Base-by-base conservation (phyloP, 805 yeast genomes). In the Candida ascalaphidarum region DNA sequence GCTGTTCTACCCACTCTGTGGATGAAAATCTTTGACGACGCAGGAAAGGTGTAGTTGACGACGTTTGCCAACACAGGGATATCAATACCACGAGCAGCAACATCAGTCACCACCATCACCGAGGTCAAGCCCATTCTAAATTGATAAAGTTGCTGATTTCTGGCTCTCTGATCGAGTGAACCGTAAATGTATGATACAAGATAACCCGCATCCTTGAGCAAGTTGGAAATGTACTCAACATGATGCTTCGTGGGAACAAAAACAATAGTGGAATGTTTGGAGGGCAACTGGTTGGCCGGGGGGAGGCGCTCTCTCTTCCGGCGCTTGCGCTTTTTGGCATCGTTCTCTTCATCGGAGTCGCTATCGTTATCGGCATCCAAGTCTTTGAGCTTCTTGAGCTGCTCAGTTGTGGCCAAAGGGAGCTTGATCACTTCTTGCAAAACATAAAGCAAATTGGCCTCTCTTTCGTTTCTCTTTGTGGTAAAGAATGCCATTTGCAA, bases 1-100 rank as follows among this genome's bases (percentile, higher is more conserved):
- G 98, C 99, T 25, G 99, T 92, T 70, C 99, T 79, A 55, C 99
- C 99, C 26, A 92, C 97, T 60, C 99, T 77, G 58, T 92, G 99
- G 31, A 92, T 73, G 55, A 92, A 92, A 34, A 89, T 81, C 55
- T 94, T 92, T 4, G 96, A 85, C 2, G 94, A 79, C 1, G 85
- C 81, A 8, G 97, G 97, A 35, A 92, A 65, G 1, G 95, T 76
- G 55, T 73, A 92, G 53, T 92, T 92, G 41, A 92, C 71, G 29
- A 92, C 99, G 48, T 94, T 88, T 5, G 97, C 95, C 48, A 92
- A 70, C 32, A 92, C 77, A 0, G 98, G 98, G 40, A 92, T 84
- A 74, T 94, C 99, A 36, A 92, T 86, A 77, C 98, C 98, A 65
- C 98, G 79, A 2, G 98, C 98, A 15, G 95, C 95, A 39, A 84